Evolutionary conservation across 2,329 filamentous ascomycete species (phyloP).

Genomic region (Talaromyces piceae): DNA sequence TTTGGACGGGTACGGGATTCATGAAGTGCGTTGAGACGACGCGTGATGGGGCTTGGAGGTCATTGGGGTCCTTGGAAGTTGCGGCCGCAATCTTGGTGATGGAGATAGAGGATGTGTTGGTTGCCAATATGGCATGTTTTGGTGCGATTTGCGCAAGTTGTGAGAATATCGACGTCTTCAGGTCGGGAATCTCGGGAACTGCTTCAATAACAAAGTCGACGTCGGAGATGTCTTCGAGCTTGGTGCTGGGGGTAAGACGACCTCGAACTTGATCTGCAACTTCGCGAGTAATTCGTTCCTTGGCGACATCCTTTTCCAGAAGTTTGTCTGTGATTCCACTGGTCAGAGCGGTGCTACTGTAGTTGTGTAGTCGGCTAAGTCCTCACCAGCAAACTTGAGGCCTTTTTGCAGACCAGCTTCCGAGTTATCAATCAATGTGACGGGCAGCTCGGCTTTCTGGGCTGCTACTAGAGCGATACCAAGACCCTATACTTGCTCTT

Average conservation of each 20-base stretch:
- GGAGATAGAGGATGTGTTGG: slow-evolving; percentile 97
- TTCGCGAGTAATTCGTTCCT: slow-evolving; percentile 74
- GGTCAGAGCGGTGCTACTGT: background rate
- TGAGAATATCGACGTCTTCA: slow-evolving; percentile 84
- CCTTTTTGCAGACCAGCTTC: slow-evolving; percentile 83
- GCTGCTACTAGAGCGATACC: slow-evolving; percentile 94
- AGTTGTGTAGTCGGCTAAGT: background rate
- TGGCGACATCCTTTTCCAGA: slow-evolving; percentile 83
- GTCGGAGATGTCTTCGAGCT: slow-evolving; percentile 67
- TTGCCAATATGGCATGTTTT: slow-evolving; percentile 81
- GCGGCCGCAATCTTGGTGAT: slow-evolving; percentile 93
- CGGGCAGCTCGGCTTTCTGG: slow-evolving; percentile 71
- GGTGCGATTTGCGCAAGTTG: slow-evolving; percentile 75
- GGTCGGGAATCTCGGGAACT: slow-evolving; percentile 79
- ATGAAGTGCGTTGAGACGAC: slow-evolving; percentile 98
- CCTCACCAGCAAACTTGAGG: slow-evolving; percentile 75
- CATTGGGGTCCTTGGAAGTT: slow-evolving; percentile 68
- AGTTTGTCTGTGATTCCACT: slow-evolving; percentile 67
- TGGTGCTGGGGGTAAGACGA: slow-evolving; percentile 62
- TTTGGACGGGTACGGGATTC: slow-evolving; percentile 96
- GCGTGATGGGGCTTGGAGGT: slow-evolving; percentile 73
- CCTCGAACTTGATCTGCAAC: slow-evolving; percentile 67
- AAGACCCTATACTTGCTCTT: slow-evolving; percentile 59
- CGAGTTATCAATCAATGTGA: slow-evolving; percentile 77
- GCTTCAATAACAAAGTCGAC: slow-evolving; percentile 98